phyloP scores from a whole-genome alignment of 148 eudicot species.

The Limonium bicolor region DNA sequence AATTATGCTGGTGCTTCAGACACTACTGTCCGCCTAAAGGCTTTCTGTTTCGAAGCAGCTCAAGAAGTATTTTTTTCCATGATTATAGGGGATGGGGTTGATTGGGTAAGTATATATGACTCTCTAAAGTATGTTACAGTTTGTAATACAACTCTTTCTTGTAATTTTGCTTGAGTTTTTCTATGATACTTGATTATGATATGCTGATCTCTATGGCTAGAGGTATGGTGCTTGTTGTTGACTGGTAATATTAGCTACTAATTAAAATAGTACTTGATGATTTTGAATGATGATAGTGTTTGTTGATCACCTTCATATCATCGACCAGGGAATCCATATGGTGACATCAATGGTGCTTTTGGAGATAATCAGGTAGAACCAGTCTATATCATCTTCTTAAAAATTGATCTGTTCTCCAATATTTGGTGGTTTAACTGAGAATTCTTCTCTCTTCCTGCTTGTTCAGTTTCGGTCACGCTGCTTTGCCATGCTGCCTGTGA shows the following conservation, averaged over 20 bases:
- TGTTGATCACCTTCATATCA: conserved; percentile 93
- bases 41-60: conserved; percentile 66
- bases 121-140: not conserved
- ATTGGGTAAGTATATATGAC: conserved; percentile 49
- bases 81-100: conserved; percentile 84
- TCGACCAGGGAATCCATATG: conserved; percentile 96
- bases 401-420: not conserved
- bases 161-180: too few species aligned
- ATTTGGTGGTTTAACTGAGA: conserved; percentile 1
- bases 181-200: too few species aligned
- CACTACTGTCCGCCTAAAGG: conserved; percentile 31
- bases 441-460: too few species aligned
- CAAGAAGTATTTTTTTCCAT: conserved; percentile 86
- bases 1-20: conserved; percentile 40
- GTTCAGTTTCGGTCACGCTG: conserved; percentile 85
- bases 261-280: too few species aligned
- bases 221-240: too few species aligned
- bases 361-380: conserved; percentile 79
- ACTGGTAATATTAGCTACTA: too few species aligned
- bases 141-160: too few species aligned
- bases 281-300: too few species aligned
- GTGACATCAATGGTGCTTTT: conserved; percentile 82
- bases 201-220: too few species aligned
- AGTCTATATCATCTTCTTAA: not conserved
- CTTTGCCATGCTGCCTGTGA: conserved; percentile 98